phyloP scores from a whole-genome alignment of 2,329 filamentous ascomycete species.

The Xylariaceae sp. region DNA sequence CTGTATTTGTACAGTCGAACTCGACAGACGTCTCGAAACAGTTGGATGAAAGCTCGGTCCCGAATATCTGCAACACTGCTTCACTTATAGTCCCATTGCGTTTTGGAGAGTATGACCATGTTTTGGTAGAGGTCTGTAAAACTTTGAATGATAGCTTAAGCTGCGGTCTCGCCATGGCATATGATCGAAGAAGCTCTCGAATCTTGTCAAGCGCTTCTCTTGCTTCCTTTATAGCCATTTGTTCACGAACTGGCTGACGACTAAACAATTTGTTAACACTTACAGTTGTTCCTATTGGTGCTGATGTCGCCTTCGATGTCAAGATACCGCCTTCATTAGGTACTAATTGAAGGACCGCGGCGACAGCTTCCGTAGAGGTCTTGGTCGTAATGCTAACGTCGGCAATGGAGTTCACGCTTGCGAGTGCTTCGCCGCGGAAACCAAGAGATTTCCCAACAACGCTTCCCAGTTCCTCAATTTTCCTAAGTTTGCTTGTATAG shows the following conservation, averaged over 20 bases:
- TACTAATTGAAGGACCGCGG: conserved; percentile 53
- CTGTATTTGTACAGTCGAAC: conserved; percentile 8
- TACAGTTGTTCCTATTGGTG: conserved; percentile 73
- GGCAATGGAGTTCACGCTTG: conserved; percentile 66
- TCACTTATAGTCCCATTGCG: conserved; percentile 57
- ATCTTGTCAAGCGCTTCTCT: conserved; percentile 62
- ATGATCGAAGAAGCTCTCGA: conserved; percentile 65
- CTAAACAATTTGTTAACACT: conserved; percentile 64
- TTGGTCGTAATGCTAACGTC: conserved; percentile 68
- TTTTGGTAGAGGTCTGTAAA: conserved; percentile 55
- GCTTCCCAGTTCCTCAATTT: conserved; percentile 64
- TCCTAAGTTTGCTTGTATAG: conserved; percentile 74
- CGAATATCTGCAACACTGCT: conserved; percentile 66
- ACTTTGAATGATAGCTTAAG: conserved; percentile 67
- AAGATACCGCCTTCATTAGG: conserved; percentile 49
- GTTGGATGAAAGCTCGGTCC: conserved; percentile 59
- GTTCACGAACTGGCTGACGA: conserved; percentile 66
- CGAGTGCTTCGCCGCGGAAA: conserved; percentile 77
- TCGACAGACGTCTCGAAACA: conserved; percentile 52
- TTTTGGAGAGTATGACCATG: conserved; percentile 69
- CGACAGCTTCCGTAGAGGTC: conserved; percentile 65
- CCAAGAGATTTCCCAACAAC: conserved; percentile 69
- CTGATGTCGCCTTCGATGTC: conserved; percentile 48
- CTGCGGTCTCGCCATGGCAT: conserved; percentile 69
- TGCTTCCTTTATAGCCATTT: conserved; percentile 62